These are phyloP conservation scores for Pyrenophora graminea DNA, from an alignment of 2,329 filamentous ascomycete genomes.

Conservation along the genomic window DNA sequence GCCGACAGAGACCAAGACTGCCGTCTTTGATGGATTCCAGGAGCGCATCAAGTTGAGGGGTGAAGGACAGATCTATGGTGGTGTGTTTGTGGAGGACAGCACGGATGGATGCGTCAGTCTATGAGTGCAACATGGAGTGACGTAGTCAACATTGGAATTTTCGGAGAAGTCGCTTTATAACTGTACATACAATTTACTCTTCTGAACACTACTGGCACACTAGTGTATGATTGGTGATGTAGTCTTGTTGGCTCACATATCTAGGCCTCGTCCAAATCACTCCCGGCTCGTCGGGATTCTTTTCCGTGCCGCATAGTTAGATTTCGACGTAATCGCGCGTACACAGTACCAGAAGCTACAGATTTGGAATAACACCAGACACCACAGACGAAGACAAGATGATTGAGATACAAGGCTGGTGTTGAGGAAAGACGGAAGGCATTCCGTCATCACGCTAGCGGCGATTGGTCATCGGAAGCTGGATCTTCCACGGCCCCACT, in stretches of 20 bases:
- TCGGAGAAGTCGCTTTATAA: too few relatives aligned
- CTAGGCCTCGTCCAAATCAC: neutral
- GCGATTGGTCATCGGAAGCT: slow-evolving; percentile 11
- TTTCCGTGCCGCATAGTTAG: too few relatives aligned
- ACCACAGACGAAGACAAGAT: neutral
- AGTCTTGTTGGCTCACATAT: neutral
- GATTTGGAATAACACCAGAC: neutral
- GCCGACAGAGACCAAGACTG: slow-evolving; percentile 33
- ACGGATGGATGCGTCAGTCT: slow-evolving; percentile 26
- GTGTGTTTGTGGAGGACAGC: slow-evolving; percentile 39
- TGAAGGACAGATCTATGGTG: slow-evolving; percentile 38
- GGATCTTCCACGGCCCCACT: slow-evolving; percentile 2
- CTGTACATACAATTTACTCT: too few relatives aligned
- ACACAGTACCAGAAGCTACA: neutral
- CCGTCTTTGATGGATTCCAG: slow-evolving; percentile 35
- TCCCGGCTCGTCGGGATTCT: too few relatives aligned
- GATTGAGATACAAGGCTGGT: neutral
- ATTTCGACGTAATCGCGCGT: too few relatives aligned
- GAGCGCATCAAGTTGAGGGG: slow-evolving; percentile 19
- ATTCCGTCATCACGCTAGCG: neutral
- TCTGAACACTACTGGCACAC: too few relatives aligned
- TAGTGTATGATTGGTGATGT: too few relatives aligned
- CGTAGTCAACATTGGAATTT: too few relatives aligned
- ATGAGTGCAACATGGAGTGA: slow-evolving; percentile 3
- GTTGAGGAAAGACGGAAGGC: slow-evolving; percentile 1